Evolutionary conservation across 2,329 filamentous ascomycete genomes (phyloP), one percentile per base, ranked within the genome.

Genomic region (Magnaporthiopsis rhizophila): DNA sequence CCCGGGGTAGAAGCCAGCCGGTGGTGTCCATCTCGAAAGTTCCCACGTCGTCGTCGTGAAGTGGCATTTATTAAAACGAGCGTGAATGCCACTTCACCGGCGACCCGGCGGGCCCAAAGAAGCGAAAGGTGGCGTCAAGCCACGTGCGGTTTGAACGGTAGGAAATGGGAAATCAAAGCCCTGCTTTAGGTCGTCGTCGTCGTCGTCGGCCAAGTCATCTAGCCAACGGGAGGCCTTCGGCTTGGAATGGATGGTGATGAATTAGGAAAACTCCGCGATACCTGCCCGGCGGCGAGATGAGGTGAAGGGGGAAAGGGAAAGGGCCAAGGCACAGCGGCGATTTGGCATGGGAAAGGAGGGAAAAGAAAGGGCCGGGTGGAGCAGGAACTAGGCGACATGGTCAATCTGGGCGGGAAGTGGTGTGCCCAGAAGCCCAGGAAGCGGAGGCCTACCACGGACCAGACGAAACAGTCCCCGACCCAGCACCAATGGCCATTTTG

Each of bases 381-480:
- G 60, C 30, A 61, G 59, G 65, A 65, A 65, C 38, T 64, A 59
- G 58, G 59, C 63, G 63, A 63, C 64, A 62, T 65, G 26, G 58
- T 36, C 30, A 21, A 15, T 32, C 26, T 36, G 36, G 12, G 28
- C 11, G 58, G 28, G 58, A n/a, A n/a, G 28, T 32, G 58, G 13
- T 45, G 60, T 53, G 45, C 45, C 45, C 45, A 53, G 45, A 53
- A 53, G 24, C 11, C 45, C 45, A 53, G 24, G 45, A 53, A 53
- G 36, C 59, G 26, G 24, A 58, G 50, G 66, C 66, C 72, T 73
- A 73, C 76, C 74, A 74, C 71, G 74, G 75, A 75, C 73, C 69
- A 74, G 76, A 77, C 77, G 78, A 80, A 79, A 79, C 75, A 78
- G 73, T 71, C 74, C 75, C 74, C 74, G 76, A 74, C 72, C 73